phyloP scores from a whole-genome alignment of 345 rosid genomes.

The Ricinus communis region DNA sequence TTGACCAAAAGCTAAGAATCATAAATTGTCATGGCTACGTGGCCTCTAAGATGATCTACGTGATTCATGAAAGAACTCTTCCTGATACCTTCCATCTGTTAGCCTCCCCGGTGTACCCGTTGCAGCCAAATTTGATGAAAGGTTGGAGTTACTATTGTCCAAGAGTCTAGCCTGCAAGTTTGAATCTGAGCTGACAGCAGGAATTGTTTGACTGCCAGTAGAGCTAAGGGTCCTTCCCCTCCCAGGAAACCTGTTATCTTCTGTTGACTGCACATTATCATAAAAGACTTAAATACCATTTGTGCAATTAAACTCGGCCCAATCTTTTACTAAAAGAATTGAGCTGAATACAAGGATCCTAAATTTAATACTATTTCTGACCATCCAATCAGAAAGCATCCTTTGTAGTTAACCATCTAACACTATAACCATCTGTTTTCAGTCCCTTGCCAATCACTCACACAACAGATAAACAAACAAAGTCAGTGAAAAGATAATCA shows the following conservation, averaged over 20 bases:
- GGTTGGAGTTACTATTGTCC: conserved; percentile 50
- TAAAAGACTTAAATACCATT: conserved; percentile 9
- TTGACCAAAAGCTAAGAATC: neutral
- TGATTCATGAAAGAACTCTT: conserved; percentile 17
- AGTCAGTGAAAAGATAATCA: neutral
- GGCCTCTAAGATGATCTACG: conserved; percentile 8
- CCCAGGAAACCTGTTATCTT: conserved; percentile 82
- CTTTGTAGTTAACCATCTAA: neutral
- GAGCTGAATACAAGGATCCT: conserved; percentile 7
- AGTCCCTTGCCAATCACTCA: neutral
- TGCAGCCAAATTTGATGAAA: conserved; percentile 37
- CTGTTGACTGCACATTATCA: conserved; percentile 46
- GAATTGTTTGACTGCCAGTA: conserved; percentile 38
- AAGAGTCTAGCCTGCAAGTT: conserved; percentile 79
- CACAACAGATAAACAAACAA: neutral
- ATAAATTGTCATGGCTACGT: neutral
- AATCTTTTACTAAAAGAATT: neutral
- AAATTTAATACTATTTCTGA: neutral
- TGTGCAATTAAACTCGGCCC: too few relatives aligned
- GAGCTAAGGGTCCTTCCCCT: conserved; percentile 70
- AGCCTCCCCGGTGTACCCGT: conserved; percentile 35
- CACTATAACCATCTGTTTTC: neutral
- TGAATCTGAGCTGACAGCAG: conserved; percentile 55
- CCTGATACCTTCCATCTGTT: conserved; percentile 52
- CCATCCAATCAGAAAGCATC: neutral